phyloP scores from a whole-genome alignment of 805 yeast genomes.

The Metschnikowia gelsemii region DNA sequence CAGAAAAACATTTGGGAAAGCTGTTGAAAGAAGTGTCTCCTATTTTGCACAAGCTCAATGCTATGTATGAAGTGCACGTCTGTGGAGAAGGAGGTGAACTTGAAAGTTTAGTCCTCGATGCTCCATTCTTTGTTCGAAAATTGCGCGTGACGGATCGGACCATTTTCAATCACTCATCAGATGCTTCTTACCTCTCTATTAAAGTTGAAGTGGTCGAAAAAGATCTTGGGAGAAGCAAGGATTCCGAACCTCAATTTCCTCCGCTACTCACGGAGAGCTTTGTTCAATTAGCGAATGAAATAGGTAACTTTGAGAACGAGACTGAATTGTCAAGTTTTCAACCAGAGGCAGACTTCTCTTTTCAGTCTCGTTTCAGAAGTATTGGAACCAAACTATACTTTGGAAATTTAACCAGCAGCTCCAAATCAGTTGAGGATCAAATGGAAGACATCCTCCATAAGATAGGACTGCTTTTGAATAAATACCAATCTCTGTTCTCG shows the following conservation, averaged over 20 bases:
- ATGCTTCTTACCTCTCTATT: conserved; percentile 66
- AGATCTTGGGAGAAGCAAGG: conserved; percentile 14
- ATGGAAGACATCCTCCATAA: conserved; percentile 48
- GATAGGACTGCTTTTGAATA: conserved; percentile 34
- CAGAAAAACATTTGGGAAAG: conserved; percentile 64
- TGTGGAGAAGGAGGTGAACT: conserved; percentile 99
- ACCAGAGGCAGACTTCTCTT: neutral
- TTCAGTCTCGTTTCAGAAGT: neutral
- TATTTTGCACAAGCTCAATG: conserved; percentile 54
- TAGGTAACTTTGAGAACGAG: neutral
- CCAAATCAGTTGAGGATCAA: conserved; percentile 36
- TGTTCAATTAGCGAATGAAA: neutral
- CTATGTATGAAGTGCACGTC: conserved; percentile 76
- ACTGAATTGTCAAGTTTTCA: neutral
- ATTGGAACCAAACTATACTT: conserved; percentile 24
- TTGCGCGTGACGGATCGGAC: conserved; percentile 43
- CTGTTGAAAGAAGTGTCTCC: conserved; percentile 62
- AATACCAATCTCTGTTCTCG: conserved; percentile 35
- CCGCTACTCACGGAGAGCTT: conserved; percentile 6
- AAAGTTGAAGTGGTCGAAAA: conserved; percentile 49
- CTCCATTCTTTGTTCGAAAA: conserved; percentile 68
- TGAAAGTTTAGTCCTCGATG: conserved; percentile 88
- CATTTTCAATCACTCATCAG: conserved; percentile 55
- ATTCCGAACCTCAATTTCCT: neutral
- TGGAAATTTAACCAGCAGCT: conserved; percentile 29